These are phyloP conservation scores for Agapanthus africanus DNA, from an alignment of 106 monocot species.

Conservation along the genomic window DNA sequence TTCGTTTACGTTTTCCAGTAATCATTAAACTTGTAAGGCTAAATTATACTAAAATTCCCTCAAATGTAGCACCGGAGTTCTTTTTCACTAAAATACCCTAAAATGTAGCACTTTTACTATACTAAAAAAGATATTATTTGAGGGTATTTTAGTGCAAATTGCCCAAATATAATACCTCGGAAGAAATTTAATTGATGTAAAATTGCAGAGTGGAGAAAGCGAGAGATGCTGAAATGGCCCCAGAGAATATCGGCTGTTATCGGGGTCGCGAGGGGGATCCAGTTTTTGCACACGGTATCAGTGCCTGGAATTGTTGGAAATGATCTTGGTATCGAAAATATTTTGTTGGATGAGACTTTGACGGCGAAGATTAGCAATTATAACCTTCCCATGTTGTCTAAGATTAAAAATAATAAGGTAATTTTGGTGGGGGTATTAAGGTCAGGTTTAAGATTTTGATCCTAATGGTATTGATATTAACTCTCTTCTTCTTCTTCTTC, in stretches of 20 bases:
- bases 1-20: too few relatives aligned
- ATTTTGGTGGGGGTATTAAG: too few relatives aligned
- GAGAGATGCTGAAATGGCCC: conserved; percentile 94
- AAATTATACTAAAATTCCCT: too few relatives aligned
- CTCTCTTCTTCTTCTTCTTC: neutral
- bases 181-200: neutral
- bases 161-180: neutral
- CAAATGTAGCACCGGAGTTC: too few relatives aligned
- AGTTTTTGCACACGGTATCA: conserved; percentile 74
- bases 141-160: too few relatives aligned
- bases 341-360: conserved; percentile 77
- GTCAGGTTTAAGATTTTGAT: neutral
- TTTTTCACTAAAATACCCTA: too few relatives aligned
- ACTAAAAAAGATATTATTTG: too few relatives aligned
- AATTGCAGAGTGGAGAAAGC: conserved; percentile 65
- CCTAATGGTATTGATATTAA: neutral
- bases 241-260: conserved; percentile 76
- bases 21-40: too few relatives aligned
- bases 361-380: conserved; percentile 81
- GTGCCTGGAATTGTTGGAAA: conserved; percentile 64
- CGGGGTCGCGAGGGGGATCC: conserved; percentile 75
- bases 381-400: conserved; percentile 59
- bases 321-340: conserved; percentile 59
- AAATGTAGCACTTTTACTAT: too few relatives aligned
- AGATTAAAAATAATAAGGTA: conserved; percentile 65